A percentile compares a stretch with the other conserved stretches of the same genome.
Conservation (phyloP, 75 land plant species). For the Picea sitchensis region DNA sequence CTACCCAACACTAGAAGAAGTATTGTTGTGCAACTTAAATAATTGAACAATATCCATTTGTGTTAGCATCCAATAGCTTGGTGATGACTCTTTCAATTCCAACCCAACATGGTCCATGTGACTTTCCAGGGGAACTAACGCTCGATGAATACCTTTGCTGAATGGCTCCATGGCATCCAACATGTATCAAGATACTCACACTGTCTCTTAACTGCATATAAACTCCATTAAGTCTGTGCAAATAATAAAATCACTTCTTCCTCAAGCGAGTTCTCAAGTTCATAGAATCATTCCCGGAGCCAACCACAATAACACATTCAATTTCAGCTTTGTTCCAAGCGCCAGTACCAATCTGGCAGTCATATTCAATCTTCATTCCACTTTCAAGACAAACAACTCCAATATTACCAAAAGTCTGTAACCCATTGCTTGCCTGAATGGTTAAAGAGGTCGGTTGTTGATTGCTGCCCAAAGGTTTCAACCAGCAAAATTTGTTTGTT, state of each 20-base stretch:
- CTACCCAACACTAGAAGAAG: slow-evolving; percentile 25
- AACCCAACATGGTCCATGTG: slow-evolving; percentile 46
- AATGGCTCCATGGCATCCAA: slow-evolving; percentile 81
- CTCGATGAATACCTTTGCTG: slow-evolving; percentile 92
- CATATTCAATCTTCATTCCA: no score
- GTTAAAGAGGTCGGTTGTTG: slow-evolving; percentile 80
- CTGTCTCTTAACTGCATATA: no score
- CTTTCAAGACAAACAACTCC: no score
- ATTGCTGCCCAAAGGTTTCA: slow-evolving; percentile 99
- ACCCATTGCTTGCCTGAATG: slow-evolving; percentile 56
- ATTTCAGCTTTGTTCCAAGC: no score
- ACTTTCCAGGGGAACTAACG: slow-evolving; percentile 65
- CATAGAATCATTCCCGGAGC: no score
- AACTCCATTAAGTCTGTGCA: no score
- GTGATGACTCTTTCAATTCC: slow-evolving; percentile 64
- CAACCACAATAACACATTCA: no score
- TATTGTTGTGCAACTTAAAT: slow-evolving; percentile 26
- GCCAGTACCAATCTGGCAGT: no score
- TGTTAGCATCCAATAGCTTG: slow-evolving; percentile 78
- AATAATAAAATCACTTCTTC: no score
- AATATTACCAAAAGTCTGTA: no score
- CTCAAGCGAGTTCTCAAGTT: no score
- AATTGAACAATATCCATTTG: slow-evolving; percentile 82
- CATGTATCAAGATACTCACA: background rate
- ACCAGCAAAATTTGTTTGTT: slow-evolving; percentile 95